Evolutionary conservation across 345 rosid genomes (phyloP), one percentile per base, ranked within the genome.

Genomic region (Theobroma cacao): DNA sequence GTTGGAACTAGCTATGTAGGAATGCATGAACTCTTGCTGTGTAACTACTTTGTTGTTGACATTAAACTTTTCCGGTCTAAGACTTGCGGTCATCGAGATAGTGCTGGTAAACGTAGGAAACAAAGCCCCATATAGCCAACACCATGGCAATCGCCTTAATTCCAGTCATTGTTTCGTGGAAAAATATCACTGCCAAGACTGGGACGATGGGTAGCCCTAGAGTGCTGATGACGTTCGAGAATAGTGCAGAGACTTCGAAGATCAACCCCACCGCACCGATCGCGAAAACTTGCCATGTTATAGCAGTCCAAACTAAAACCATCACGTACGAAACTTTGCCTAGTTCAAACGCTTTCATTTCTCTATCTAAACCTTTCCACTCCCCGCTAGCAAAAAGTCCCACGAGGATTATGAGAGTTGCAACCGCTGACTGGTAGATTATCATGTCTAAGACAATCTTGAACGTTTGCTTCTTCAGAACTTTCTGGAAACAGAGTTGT

Each of bases 51-150:
- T n/a, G 14, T n/a, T 33, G 3, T 33, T 50, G 47, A 31, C 18
- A 71, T 50, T 22, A 20, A 52, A n/a, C 33, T 36, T 26, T 24
- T 56, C 2, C 47, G 9, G 36, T 17, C 26, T 62, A 24, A 4
- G 47, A 62, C n/a, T 43, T 47, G 0, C 14, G 41, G 7, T 82
- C 80, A 63, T 82, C 85, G 3, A 75, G 77, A 28, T 79, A 82
- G 22, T 82, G 77, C 36, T 82, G 80, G 55, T 82, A 82, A 64
- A 63, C 41, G 30, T 79, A 82, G 8, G 85, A 82, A 58, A 71
- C 41, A 33, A 79, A 82, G 0, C 85, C 80, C 82, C 85, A 82
- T 0, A 76, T 28, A 22, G 85, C 85, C 71, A 82, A 71, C 45
- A 76, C 31, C 75, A 79, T 79, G 20, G 82, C 63, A 12, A 79